Base-by-base conservation (phyloP, 2,329 filamentous ascomycete species). In the Cercospora beticola region DNA sequence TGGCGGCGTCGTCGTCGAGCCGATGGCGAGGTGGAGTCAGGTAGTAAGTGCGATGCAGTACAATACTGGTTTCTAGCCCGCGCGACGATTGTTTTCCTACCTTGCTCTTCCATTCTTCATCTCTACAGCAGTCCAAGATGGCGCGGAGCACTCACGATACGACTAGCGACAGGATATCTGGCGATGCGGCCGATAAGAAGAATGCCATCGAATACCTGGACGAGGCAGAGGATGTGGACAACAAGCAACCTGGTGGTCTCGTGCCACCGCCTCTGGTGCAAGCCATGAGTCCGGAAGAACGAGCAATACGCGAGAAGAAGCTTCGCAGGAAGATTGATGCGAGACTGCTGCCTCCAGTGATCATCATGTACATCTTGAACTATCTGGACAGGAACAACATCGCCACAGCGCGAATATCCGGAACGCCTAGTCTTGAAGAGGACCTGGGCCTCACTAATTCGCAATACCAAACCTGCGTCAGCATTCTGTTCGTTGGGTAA, bases 341-440 rank as follows among this genome's bases (percentile, higher is more conserved):
- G 21, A 85, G 90, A 62, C 68, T 93, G 78, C 82, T 92, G 67
- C 89, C 90, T 0, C 88, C 89, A 79, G 82, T 93, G 67, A 87
- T 93, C 59, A 78, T 92, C 71, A 91, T 93, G 81, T 93, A 92
- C 75, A 91, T 93, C 77, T 84, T 91, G 81, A 92, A 93, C 80
- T 93, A 92, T 78, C 79, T 90, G 12, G 87, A 89, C 46, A 46
- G 71, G 54, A 74, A 75, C 69, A 70, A 75, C 52, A 76, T 77
- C n/a, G 75, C 74, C n/a, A 73, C 73, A 5, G 75, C 76, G 4
- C 68, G 74, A 52, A 67, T 77, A 10, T 54, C 71, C 40, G 72
- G 73, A 26, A 70, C 70, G 4, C 83, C 83, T 5, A 80, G 83
- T 66, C 71, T 85, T 3, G 81, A 84, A 67, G 74, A 80, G 9